Evolutionary conservation across 768 basidiomycete species (phyloP).

Genomic region (Xanthoconium stramineum): DNA sequence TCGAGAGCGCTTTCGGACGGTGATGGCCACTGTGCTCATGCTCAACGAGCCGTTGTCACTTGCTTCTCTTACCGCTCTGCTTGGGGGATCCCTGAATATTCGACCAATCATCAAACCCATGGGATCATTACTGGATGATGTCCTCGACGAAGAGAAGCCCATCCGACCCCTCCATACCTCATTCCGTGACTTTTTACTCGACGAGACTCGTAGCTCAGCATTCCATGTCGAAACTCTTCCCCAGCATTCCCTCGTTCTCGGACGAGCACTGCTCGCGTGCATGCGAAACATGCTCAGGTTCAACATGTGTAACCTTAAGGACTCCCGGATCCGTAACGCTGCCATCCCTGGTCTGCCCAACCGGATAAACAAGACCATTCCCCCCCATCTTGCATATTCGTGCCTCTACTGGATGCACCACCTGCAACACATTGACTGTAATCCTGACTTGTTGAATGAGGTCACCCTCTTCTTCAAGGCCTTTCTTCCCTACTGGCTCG

Average conservation of each 20-base stretch:
- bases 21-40: too few relatives aligned
- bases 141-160: too few relatives aligned
- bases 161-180: too few relatives aligned
- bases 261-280: not conserved
- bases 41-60: too few relatives aligned
- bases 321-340: not conserved
- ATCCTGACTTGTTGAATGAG: not conserved
- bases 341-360: not conserved
- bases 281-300: not conserved
- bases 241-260: not conserved
- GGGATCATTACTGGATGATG: too few relatives aligned
- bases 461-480: not conserved
- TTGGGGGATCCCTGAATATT: too few relatives aligned
- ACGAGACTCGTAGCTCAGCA: too few relatives aligned
- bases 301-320: slow-evolving; percentile 1
- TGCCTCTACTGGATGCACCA: not conserved
- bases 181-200: too few relatives aligned
- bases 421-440: not conserved
- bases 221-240: not conserved
- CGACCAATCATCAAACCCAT: not conserved
- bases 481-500: not conserved
- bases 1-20: too few relatives aligned
- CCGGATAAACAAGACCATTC: not conserved
- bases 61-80: too few relatives aligned
- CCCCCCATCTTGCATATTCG: not conserved